These are phyloP conservation scores for Syzygium oleosum DNA, from an alignment of 345 rosid species.

Conservation along the genomic window DNA sequence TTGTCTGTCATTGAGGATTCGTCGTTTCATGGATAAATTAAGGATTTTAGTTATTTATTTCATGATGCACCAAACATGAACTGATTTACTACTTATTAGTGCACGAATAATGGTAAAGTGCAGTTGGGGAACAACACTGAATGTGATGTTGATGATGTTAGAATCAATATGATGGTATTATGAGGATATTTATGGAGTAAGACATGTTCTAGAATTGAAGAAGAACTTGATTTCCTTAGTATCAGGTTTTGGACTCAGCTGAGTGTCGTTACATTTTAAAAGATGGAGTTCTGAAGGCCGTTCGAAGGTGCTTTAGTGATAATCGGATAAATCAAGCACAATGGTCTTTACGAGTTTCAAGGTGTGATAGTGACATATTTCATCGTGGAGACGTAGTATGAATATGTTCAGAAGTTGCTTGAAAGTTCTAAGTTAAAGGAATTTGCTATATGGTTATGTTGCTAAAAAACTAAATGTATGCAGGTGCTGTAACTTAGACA, in stretches of 20 bases:
- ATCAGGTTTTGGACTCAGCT: not conserved
- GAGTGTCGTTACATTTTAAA: not conserved
- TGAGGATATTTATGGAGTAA: not conserved
- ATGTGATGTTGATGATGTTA: not conserved
- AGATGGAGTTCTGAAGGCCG: not conserved
- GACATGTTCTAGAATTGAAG: not conserved
- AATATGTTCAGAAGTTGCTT: not conserved
- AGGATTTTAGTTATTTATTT: not conserved
- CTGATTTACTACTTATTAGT: not conserved
- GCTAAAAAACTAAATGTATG: not conserved
- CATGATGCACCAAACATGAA: not conserved
- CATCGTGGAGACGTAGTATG: fast-evolving
- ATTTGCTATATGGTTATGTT: not conserved
- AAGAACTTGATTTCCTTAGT: not conserved
- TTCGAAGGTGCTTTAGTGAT: not conserved
- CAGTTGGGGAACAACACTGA: not conserved
- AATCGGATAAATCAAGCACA: not conserved
- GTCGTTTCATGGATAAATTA: not conserved
- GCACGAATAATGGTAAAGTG: not conserved
- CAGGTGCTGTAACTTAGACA: not conserved
- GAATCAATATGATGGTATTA: not conserved
- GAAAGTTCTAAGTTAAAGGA: not conserved
- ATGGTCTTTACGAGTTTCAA: not conserved
- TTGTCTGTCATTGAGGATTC: not conserved
- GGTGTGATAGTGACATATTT: not conserved